Base-by-base conservation (phyloP, 2,329 filamentous ascomycete species). In the Apiospora aurea region DNA sequence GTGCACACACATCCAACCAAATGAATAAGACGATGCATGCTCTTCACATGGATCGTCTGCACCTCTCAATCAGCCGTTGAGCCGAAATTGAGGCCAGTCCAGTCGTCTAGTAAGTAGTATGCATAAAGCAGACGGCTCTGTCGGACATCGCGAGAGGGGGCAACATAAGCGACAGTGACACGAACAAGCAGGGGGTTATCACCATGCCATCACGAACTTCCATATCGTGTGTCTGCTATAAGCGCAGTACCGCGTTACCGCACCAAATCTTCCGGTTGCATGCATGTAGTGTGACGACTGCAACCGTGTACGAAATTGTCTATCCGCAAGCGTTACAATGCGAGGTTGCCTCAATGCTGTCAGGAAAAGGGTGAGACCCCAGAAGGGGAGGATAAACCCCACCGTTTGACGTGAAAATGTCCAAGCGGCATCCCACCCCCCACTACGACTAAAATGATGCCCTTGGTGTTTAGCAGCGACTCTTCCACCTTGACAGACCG, bases 361-460 rank as follows among this genome's bases (percentile, higher is more conserved):
- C 29, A n/a, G 26, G 24, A 16, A 53, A 29, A 53, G 49, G 13
- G 24, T 53, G 49, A 61, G 29, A 38, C 29, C 29, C 53, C 53
- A 61, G 53, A 61, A 61, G 18, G 51, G 49, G 51, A 57, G 51
- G 51, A 3, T 18, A 61, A 3, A 38, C 53, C 29, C 53, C 53
- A 61, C 53, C 29, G 8, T 34, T 29, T 57, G 51, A 57, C 51
- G 51, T 57, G 26, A 18, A 34, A 29, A 16, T 10, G 51, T 34
- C 51, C 26, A 14, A 57, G 51, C 51, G 51, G 51, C 26, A 57
- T 3, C 26, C 26, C 26, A 16, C 8, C 51, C 47, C 47, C 51
- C 51, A 57, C 51, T 29, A 8, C 26, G 51, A 57, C 51, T 57
- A 57, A 61, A 61, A 38, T 61, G 18, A 29, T 61, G 53, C 29